Evolutionary conservation across 805 yeast genomes (phyloP).

Genomic region (Kodamaea leandrae): DNA sequence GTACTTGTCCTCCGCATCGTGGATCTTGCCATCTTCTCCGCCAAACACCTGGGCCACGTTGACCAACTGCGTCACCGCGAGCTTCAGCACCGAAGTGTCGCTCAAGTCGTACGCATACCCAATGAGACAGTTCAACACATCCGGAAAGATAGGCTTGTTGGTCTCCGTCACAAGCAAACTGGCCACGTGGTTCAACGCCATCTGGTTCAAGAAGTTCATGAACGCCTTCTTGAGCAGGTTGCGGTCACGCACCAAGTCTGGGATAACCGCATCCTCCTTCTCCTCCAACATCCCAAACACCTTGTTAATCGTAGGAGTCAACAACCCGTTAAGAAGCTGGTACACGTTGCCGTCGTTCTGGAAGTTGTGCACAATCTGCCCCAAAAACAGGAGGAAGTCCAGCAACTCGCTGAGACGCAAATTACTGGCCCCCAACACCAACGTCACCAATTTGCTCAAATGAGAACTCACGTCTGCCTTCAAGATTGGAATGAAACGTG

Average conservation of each 20-base stretch:
- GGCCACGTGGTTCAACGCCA: constrained; percentile 75
- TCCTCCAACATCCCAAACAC: constrained; percentile 47
- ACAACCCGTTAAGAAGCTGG: constrained; percentile 66
- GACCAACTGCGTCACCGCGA: constrained; percentile 66
- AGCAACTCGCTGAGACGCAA: constrained; percentile 63
- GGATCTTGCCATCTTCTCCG: constrained; percentile 54
- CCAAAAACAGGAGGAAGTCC: constrained; percentile 81
- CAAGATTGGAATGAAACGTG: constrained; percentile 78
- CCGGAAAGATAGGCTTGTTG: constrained; percentile 60
- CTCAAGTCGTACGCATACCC: constrained; percentile 60
- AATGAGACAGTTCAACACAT: constrained; percentile 60
- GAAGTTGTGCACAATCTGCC: constrained; percentile 82
- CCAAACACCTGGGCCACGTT: constrained; percentile 58
- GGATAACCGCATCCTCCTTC: constrained; percentile 32
- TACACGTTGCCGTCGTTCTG: constrained; percentile 65
- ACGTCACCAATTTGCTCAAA: constrained; percentile 67
- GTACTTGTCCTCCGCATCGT: constrained; percentile 59
- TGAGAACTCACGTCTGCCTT: constrained; percentile 43
- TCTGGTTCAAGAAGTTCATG: constrained; percentile 63
- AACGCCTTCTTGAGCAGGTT: constrained; percentile 65
- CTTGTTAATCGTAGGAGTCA: constrained; percentile 71
- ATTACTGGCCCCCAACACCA: constrained; percentile 53
- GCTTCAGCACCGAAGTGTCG: constrained; percentile 65
- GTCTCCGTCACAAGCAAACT: constrained; percentile 70
- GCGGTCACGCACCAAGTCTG: constrained; percentile 67